Conservation (phyloP, 441 rosid genomes). For the Manihot esculenta region DNA sequence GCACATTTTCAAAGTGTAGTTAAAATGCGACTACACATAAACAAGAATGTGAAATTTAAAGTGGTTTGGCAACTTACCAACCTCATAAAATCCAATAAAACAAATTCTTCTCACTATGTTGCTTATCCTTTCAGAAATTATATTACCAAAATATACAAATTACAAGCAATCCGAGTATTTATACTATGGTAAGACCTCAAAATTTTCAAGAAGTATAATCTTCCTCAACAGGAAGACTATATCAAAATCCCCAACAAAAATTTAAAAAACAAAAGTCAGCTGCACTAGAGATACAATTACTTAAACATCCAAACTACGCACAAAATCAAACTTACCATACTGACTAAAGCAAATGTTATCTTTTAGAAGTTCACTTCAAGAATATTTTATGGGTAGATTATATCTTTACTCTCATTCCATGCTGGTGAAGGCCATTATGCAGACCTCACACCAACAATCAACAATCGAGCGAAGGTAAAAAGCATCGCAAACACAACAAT, state of each 20-base stretch:
- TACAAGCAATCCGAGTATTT: background rate
- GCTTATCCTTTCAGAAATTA: background rate
- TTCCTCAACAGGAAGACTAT: background rate
- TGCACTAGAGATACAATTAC: background rate
- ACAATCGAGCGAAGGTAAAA: constrained; percentile 1
- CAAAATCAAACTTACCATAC: too few species aligned
- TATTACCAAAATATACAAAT: background rate
- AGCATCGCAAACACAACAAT: background rate
- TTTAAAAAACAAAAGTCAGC: background rate
- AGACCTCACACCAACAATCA: background rate
- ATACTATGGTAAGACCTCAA: background rate
- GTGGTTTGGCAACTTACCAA: background rate
- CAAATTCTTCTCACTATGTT: background rate
- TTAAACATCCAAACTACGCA: background rate
- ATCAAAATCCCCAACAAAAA: too few species aligned
- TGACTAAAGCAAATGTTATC: background rate
- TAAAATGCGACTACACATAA: background rate
- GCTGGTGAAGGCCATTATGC: background rate
- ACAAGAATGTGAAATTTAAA: background rate
- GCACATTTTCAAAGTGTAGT: background rate
- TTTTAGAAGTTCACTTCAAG: background rate
- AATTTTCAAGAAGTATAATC: background rate
- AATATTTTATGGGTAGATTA: too few species aligned
- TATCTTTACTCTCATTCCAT: background rate
- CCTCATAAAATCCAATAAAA: background rate